A percentile compares a stretch with the other conserved stretches of the same genome.
Conservation (phyloP, 148 eudicot genomes). For the Diospyros kaki region DNA sequence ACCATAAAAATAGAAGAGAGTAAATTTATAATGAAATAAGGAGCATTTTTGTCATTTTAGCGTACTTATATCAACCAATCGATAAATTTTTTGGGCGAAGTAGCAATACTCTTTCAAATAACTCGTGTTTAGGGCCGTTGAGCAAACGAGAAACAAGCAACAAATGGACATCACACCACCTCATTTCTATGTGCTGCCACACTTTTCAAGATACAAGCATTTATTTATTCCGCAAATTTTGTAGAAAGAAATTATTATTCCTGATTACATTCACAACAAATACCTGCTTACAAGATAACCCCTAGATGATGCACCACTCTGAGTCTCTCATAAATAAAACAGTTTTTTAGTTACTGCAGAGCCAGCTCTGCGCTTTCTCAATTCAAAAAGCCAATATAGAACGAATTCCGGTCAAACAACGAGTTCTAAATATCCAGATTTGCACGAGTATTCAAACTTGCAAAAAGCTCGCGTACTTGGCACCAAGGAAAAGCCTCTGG, state of each 20-base stretch:
- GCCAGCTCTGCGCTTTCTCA: not conserved
- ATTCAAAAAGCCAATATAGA: conserved; percentile 1
- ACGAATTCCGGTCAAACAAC: not conserved
- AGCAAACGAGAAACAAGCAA: not conserved
- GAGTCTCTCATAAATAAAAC: not conserved
- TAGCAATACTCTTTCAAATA: not conserved
- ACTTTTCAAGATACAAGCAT: not conserved
- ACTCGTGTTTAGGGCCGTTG: not conserved
- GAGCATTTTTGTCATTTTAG: no score
- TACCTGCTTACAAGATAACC: not conserved
- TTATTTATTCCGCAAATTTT: not conserved
- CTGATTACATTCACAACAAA: conserved; percentile 5
- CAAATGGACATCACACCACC: not conserved
- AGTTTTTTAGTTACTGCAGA: not conserved
- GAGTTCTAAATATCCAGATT: not conserved
- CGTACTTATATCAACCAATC: no score
- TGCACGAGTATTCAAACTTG: conserved; percentile 45
- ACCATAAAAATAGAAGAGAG: no score
- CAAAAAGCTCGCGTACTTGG: conserved; percentile 98
- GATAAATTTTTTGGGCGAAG: not conserved
- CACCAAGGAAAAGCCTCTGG: conserved; percentile 98
- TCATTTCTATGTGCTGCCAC: not conserved
- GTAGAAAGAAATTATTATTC: not conserved
- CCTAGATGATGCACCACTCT: not conserved
- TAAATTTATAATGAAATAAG: not conserved